Evolutionary conservation across 305 asterid genomes (phyloP), one percentile per base, ranked within the genome.

Genomic region (Caryopteris hybrid): DNA sequence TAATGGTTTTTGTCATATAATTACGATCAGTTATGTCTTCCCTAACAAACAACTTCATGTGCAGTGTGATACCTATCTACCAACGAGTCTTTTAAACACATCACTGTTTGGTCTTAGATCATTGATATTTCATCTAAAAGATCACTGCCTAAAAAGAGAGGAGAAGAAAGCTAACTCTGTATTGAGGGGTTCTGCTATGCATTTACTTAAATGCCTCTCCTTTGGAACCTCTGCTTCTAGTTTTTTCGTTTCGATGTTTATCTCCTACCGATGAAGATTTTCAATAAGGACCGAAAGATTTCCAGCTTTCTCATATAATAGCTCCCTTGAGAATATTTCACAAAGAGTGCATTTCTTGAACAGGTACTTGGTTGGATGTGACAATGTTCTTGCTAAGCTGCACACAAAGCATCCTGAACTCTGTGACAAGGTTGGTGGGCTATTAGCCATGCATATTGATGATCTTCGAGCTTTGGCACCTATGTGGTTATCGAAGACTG

Each of bases 371-470:
- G 82, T 89, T 70, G 95, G 99, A 46, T 91, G 96, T 61, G 97
- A 94, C 73, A 88, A 89, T 78, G 34, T 80, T 43, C 94, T 94
- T 60, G 95, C 99, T 74, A 84, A 89, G 73, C 79, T 91, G 81
- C 99, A 94, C 75, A 86, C 98, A 11, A 83, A 86, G 79, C 90
- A 89, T 70, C 98, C 99, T 8, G 92, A 86, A 74, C 76, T 91
- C 20, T 94, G 98, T 71, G 97, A 94, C 80, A 91, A 91, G 78
- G 97, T 89, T 71, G 97, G 97, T 21, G 99, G 99, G 68, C 96
- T 94, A 66, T 76, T 94, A 76, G 99, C 87, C 59, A 89, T 94
- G 95, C 99, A 94, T 74, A 91, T 94, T 23, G 98, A 94, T 29
- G 99, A 94, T 80, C 96, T 91, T 75, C 89, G 94, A 69, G 96